A percentile compares a stretch with the other conserved stretches of the same genome.
phyloP scores from a whole-genome alignment of 148 eudicot genomes.

The Hydrangea macrophylla region DNA sequence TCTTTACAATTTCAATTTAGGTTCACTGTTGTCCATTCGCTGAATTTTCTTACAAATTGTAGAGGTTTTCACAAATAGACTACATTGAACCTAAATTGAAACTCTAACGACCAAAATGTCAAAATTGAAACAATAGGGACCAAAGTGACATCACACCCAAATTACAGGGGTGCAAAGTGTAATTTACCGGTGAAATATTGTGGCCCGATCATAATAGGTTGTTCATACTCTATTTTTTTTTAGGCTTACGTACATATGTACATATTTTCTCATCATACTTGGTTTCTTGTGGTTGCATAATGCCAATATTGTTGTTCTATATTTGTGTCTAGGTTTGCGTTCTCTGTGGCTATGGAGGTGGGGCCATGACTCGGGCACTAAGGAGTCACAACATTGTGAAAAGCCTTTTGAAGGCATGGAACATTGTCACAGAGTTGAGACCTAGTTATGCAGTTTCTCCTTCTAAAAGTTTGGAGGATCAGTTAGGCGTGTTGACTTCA shows the following conservation, averaged over 20 bases:
- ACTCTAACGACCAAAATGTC: no score
- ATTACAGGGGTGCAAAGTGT: no score
- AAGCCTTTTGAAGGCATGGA: conserved; percentile 52
- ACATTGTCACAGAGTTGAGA: conserved; percentile 33
- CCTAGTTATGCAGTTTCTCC: conserved; percentile 22
- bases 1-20: no score
- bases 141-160: no score
- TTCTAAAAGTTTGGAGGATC: conserved; percentile 32
- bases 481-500: conserved; percentile 14
- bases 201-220: not conserved
- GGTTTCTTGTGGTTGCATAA: not conserved
- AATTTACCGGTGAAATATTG: not conserved
- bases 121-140: no score
- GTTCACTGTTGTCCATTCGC: no score
- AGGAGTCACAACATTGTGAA: conserved; percentile 43
- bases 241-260: not conserved
- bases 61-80: no score
- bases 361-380: conserved; percentile 61
- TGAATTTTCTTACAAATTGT: no score
- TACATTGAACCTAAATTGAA: no score
- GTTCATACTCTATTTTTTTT: not conserved
- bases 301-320: not conserved
- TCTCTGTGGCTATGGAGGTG: conserved; percentile 62
- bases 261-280: not conserved
- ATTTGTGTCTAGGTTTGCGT: conserved; percentile 45